Evolutionary conservation across 371 early-diverging fungal species (phyloP).

Genomic region (Mucor piriformis): DNA sequence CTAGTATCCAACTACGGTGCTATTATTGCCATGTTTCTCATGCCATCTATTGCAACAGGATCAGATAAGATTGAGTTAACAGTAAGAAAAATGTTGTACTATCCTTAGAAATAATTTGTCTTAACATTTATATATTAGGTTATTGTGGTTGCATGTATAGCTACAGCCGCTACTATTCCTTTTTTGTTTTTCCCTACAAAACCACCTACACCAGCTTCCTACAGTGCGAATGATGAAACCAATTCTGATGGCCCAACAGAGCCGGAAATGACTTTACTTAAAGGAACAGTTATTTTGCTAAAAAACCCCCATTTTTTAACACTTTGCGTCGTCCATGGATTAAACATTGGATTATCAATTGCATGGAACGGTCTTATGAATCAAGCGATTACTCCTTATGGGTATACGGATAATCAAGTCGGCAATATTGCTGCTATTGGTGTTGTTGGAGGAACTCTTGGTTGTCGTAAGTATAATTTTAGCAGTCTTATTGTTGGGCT

Average conservation of each 20-base stretch:
- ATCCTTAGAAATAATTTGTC: not conserved
- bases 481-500: too few relatives aligned
- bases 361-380: slow-evolving; percentile 65
- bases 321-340: slow-evolving; percentile 56
- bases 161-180: slow-evolving; percentile 48
- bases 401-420: slow-evolving; percentile 60
- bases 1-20: slow-evolving; percentile 44
- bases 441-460: slow-evolving; percentile 57
- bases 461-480: slow-evolving; percentile 43
- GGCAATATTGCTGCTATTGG: slow-evolving; percentile 63
- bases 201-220: slow-evolving; percentile 54
- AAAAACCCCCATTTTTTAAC: slow-evolving; percentile 59
- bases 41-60: slow-evolving; percentile 54
- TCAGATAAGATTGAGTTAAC: slow-evolving; percentile 41
- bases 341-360: slow-evolving; percentile 67
- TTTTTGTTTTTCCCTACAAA: slow-evolving; percentile 50
- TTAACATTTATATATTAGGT: slow-evolving; percentile 28
- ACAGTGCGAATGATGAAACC: not conserved
- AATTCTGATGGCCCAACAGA: not conserved
- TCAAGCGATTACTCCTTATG: slow-evolving; percentile 65
- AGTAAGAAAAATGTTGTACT: slow-evolving; percentile 7
- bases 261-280: slow-evolving; percentile 35
- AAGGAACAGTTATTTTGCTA: slow-evolving; percentile 49
- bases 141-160: slow-evolving; percentile 51
- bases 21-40: slow-evolving; percentile 55